These are phyloP conservation scores for Saccharomycopsis capsularis DNA, from an alignment of 805 yeast species.

Conservation along the genomic window DNA sequence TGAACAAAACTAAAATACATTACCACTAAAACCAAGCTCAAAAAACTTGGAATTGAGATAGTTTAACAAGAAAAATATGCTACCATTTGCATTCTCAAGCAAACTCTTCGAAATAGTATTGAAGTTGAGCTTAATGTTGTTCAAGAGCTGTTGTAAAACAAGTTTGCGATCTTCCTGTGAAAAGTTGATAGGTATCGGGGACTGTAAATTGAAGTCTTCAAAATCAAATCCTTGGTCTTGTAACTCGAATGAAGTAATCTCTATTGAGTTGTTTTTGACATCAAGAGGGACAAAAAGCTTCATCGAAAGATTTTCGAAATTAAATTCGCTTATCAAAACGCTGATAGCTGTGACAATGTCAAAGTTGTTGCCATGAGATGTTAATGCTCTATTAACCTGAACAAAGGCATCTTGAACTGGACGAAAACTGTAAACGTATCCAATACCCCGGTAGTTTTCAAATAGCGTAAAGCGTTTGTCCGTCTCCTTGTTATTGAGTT, in stretches of 20 bases:
- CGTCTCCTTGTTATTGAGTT: constrained; percentile 3
- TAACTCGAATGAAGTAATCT: background rate
- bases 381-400: background rate
- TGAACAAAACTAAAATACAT: background rate
- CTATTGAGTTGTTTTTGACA: background rate
- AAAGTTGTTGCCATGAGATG: background rate
- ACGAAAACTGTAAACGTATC: constrained; percentile 6
- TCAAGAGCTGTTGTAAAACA: background rate
- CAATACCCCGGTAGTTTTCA: background rate
- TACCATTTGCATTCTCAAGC: background rate
- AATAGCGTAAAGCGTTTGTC: background rate
- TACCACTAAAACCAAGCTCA: constrained; percentile 1
- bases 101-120: background rate
- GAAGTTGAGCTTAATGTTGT: constrained; percentile 5
- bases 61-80: background rate
- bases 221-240: background rate
- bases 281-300: constrained; percentile 5
- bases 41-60: constrained; percentile 7
- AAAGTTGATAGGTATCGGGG: background rate
- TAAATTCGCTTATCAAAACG: background rate
- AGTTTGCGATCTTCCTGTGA: background rate
- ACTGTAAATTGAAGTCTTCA: background rate
- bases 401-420: background rate
- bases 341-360: background rate
- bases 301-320: background rate